These are phyloP conservation scores for Apiospora kogelbergensis DNA, from an alignment of 2,329 filamentous ascomycete genomes.

Conservation along the genomic window DNA sequence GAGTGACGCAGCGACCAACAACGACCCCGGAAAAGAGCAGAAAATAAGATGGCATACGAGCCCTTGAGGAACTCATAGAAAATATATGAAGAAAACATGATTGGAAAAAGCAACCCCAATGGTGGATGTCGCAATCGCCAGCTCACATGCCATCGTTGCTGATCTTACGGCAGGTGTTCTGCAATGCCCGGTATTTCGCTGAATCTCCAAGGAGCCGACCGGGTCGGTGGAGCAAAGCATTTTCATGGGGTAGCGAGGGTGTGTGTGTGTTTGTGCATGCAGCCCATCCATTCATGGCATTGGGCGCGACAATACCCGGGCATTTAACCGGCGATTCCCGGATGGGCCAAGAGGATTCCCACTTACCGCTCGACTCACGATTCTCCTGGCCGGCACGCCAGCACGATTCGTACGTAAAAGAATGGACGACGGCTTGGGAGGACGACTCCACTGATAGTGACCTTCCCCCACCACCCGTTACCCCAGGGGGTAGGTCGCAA, in stretches of 20 bases:
- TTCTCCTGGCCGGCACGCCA: background rate
- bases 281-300: background rate
- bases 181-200: conserved; percentile 1
- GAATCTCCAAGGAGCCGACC: background rate
- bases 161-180: background rate
- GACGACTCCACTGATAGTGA: background rate
- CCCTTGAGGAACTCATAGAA: background rate
- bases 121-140: background rate
- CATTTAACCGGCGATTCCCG: background rate
- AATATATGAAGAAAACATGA: background rate
- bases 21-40: background rate
- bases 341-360: background rate
- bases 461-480: background rate
- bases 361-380: background rate
- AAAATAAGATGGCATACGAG: background rate
- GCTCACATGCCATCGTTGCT: background rate
- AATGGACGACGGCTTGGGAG: background rate
- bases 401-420: background rate
- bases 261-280: background rate
- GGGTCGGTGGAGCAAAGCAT: background rate
- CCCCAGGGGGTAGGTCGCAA: background rate
- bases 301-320: background rate
- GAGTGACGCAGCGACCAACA: background rate
- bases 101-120: background rate
- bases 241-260: background rate